Percentiles rank a stretch among this genome's conserved stretches.
Evolutionary conservation across 441 rosid species (phyloP).

Genomic region (Gossypium davidsonii): DNA sequence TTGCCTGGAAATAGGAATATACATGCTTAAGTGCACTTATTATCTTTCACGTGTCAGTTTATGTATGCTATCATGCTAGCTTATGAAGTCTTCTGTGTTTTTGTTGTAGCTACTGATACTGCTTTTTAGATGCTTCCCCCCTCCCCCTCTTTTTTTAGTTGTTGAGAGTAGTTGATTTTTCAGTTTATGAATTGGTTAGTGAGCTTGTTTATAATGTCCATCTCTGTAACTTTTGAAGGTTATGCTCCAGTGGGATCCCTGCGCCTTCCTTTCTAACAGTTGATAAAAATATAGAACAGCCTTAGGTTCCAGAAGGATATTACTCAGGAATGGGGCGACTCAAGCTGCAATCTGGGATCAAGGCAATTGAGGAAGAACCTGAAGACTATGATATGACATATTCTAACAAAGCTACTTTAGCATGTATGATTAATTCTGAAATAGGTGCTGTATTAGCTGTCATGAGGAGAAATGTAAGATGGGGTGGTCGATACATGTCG

Average conservation of each 20-base stretch:
- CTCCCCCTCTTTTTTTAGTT: not conserved
- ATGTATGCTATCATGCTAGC: not conserved
- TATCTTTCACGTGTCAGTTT: not conserved
- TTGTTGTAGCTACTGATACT: not conserved
- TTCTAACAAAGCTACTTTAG: slow-evolving; percentile 47
- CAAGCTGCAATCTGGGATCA: slow-evolving; percentile 69
- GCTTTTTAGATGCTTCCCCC: not conserved
- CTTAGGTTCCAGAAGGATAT: slow-evolving; percentile 21
- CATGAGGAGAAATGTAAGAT: slow-evolving; percentile 70
- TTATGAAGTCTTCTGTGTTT: not conserved
- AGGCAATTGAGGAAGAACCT: slow-evolving; percentile 77
- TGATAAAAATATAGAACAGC: slow-evolving; percentile 19
- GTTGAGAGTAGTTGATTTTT: not conserved
- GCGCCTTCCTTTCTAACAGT: slow-evolving; percentile 15
- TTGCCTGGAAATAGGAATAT: not conserved
- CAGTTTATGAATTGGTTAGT: slow-evolving; percentile 13
- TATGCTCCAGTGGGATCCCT: slow-evolving; percentile 21
- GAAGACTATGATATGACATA: slow-evolving; percentile 50
- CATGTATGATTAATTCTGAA: slow-evolving; percentile 68
- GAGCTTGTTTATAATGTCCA: slow-evolving; percentile 15
- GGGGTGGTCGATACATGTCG: slow-evolving; percentile 70
- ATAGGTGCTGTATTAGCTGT: slow-evolving; percentile 68
- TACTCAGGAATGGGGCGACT: slow-evolving; percentile 63
- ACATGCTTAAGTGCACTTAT: not conserved
- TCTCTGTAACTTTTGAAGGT: slow-evolving; percentile 24